Percentiles rank a stretch among this genome's conserved stretches.
Evolutionary conservation across 2,329 filamentous ascomycete genomes (phyloP).

Genomic region (Alternaria arbusti): DNA sequence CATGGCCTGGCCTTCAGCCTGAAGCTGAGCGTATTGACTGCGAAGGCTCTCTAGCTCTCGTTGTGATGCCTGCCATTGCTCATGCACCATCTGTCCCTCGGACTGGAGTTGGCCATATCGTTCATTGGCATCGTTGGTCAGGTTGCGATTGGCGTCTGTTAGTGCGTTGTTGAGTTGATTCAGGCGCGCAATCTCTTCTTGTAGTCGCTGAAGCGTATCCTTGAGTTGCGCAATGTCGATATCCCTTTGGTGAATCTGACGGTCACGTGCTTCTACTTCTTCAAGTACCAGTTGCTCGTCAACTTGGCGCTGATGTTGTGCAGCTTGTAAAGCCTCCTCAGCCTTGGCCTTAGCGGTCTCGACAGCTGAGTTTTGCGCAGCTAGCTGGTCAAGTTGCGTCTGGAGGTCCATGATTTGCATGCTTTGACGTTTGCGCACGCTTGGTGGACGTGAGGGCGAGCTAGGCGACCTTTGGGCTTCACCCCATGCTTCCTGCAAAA

Average conservation of each 20-base stretch:
- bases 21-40: constrained; percentile 68
- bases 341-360: constrained; percentile 73
- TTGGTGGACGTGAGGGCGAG: constrained; percentile 92
- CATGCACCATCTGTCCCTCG: constrained; percentile 3
- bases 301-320: constrained; percentile 61
- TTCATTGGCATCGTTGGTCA: constrained; percentile 76
- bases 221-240: constrained; percentile 84
- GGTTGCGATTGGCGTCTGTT: constrained; percentile 75
- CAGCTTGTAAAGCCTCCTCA: constrained; percentile 67
- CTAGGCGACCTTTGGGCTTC: constrained; percentile 88
- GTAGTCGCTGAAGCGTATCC: constrained; percentile 78
- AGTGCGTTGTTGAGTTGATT: constrained; percentile 84
- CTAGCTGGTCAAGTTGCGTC: constrained; percentile 79
- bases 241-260: constrained; percentile 80
- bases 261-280: constrained; percentile 68
- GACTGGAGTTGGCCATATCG: constrained; percentile 70
- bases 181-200: constrained; percentile 80
- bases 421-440: constrained; percentile 95
- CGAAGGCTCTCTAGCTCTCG: neutral
- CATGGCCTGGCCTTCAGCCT: constrained; percentile 66
- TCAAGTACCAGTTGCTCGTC: constrained; percentile 57
- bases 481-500: constrained; percentile 84
- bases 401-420: constrained; percentile 95
- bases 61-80: neutral
- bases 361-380: constrained; percentile 82